A percentile compares a stretch with the other conserved stretches of the same genome.
Evolutionary conservation across 192 early-diverging fungal genomes (phyloP).

Genomic region (Cetraspora pellucida): DNA sequence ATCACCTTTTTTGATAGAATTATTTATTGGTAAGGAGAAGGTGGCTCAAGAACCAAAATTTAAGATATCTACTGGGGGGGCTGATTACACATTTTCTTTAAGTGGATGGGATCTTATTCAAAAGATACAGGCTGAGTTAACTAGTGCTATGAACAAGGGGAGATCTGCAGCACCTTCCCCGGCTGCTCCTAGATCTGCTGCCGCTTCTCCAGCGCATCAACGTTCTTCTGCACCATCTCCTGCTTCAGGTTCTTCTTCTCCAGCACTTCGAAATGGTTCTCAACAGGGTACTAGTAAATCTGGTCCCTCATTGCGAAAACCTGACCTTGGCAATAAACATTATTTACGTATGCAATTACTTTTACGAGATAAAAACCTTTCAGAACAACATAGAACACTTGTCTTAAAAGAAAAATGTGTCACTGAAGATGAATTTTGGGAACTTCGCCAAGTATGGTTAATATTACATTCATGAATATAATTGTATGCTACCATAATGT

Average conservation of each 20-base stretch:
- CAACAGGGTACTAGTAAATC: neutral
- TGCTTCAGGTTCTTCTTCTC: conserved; percentile 12
- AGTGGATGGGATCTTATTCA: neutral
- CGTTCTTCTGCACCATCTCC: conserved; percentile 9
- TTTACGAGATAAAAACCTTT: neutral
- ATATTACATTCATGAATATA: conserved; percentile 7
- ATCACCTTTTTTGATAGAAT: neutral
- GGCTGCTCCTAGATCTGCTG: neutral
- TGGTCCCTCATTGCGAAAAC: conserved; percentile 46
- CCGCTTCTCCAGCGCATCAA: neutral
- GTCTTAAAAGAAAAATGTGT: conserved; percentile 17
- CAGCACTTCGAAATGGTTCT: neutral
- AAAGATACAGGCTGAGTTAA: neutral
- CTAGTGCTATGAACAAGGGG: neutral
- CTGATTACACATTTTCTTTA: neutral
- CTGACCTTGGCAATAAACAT: neutral
- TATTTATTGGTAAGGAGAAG: neutral
- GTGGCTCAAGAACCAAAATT: neutral
- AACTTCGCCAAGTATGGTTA: conserved; percentile 64
- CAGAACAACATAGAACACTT: conserved; percentile 21
- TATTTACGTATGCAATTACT: neutral
- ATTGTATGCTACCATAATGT: conserved; percentile 25
- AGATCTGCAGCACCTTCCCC: neutral
- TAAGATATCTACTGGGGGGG: neutral
- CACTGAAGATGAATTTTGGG: conserved; percentile 94